Conservation (phyloP, 176 grass and related monocot species). For the Hsuehochloa calcarea region DNA sequence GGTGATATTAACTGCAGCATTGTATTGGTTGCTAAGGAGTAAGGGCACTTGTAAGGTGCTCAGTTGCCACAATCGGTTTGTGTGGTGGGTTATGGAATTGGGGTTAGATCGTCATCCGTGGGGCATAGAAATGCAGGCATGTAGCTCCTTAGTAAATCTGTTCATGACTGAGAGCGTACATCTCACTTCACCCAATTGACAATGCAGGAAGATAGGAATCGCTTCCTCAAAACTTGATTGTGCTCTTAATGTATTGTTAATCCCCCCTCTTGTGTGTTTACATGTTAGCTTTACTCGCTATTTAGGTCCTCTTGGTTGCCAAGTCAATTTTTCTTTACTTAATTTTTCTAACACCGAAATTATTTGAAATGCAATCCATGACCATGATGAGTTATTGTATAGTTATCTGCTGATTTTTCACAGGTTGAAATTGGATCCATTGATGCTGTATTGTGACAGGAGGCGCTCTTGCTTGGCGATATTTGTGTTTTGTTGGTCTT, state of each 20-base stretch:
- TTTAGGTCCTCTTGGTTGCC: background rate
- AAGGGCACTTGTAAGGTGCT: background rate
- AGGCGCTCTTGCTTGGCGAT: background rate
- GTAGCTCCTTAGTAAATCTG: background rate
- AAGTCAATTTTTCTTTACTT: background rate
- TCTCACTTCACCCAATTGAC: background rate
- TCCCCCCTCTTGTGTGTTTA: background rate
- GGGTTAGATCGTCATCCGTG: background rate
- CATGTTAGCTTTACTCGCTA: background rate
- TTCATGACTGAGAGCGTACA: background rate
- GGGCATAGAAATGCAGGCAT: background rate
- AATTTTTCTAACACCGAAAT: background rate
- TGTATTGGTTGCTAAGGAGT: background rate
- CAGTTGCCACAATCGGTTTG: background rate
- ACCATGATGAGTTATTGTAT: background rate
- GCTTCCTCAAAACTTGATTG: background rate
- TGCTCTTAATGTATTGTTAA: background rate
- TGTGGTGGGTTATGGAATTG: background rate
- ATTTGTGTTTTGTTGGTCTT: background rate
- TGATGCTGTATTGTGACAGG: background rate
- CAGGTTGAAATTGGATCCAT: constrained; percentile 11
- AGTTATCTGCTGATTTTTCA: background rate
- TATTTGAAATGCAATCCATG: background rate
- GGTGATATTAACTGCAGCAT: background rate
- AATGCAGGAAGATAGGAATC: background rate